Base-by-base conservation (phyloP, 2,329 filamentous ascomycete species). In the Periconia digitata region DNA sequence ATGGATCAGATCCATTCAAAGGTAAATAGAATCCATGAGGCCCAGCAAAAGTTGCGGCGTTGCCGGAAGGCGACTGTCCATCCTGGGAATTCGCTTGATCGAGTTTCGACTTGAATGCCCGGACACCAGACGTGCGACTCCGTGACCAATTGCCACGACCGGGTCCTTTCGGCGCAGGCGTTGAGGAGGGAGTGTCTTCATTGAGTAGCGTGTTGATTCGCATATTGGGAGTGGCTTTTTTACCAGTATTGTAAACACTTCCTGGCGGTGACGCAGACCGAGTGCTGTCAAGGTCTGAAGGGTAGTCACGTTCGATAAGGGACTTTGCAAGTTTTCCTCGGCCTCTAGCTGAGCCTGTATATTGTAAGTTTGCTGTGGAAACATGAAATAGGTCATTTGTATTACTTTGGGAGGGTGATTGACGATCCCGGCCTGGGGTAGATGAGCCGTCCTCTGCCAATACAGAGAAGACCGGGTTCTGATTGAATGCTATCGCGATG, bases 111-210 rank as follows among this genome's bases (percentile, higher is more conserved):
- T 67, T 69, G 61, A 67, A 69, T 50, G 56, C 58, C 24, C 62
- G 62, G n/a, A 58, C 57, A 13, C 59, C 56, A 20, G 49, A 51
- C 38, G 63, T 38, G 32, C 32, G 62, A 37, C 72, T 73, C 18
- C 76, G 71, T 10, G 74, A 72, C 76, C 76, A 78, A 47, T 79
- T 79, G 41, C 76, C 75, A 23, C 76, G 68, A n/a, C 76, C 75
- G 8, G 74, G 72, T 1, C 76, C 74, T 55, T 78, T 78, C 16
- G 62, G 56, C 32, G 67, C 60, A 2, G 67, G 66, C 3, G 68
- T 61, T 7, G 67, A 53, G 35, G 62, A 49, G 23, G 66, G 55
- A 13, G 55, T 57, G 15, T 76, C 74, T 32, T 78, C 74, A 50
- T 77, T 76, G 41, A 78, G 69, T 4, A 79, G 67, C 6, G 72